These are phyloP conservation scores for Ogataea nonfermentans DNA, from an alignment of 805 yeast genomes.

Conservation along the genomic window DNA sequence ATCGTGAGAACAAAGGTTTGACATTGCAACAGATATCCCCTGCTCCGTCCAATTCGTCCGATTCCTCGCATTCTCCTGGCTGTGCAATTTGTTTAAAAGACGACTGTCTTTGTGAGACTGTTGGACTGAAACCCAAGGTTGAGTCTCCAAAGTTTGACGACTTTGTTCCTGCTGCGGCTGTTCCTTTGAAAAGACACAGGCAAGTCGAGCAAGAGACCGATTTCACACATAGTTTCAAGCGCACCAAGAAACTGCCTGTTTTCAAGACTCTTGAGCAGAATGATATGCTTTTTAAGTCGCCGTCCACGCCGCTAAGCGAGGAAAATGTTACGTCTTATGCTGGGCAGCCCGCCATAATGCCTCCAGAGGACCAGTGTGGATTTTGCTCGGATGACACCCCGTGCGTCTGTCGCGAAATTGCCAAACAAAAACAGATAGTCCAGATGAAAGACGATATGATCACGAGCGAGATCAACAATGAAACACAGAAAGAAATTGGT, in stretches of 20 bases:
- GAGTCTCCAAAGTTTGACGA: constrained; percentile 14
- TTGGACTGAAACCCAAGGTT: constrained; percentile 39
- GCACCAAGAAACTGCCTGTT: constrained; percentile 22
- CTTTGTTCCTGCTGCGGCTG: constrained; percentile 66
- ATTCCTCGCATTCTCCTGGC: constrained; percentile 37
- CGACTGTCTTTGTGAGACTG: constrained; percentile 62
- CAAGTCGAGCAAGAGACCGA: constrained; percentile 44
- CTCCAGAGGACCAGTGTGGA: constrained; percentile 72
- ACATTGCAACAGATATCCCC: constrained; percentile 40
- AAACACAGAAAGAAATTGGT: constrained; percentile 1
- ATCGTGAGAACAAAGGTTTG: constrained; percentile 10
- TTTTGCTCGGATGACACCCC: constrained; percentile 91
- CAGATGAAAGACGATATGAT: constrained; percentile 23
- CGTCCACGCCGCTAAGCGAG: constrained; percentile 21
- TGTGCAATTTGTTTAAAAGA: constrained; percentile 72
- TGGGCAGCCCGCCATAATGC: constrained; percentile 28
- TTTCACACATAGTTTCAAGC: constrained; percentile 47
- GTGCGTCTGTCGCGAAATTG: constrained; percentile 86
- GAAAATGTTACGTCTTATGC: constrained; percentile 14
- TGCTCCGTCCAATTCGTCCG: constrained; percentile 44
- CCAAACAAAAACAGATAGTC: constrained; percentile 41
- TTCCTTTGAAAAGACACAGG: constrained; percentile 47
- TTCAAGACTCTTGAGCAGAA: constrained; percentile 28
- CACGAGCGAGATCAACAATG: constrained; percentile 21
- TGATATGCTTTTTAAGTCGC: constrained; percentile 27